Evolutionary conservation across 1,284 basidiomycete genomes (phyloP).

Genomic region (Leccinum cinnamomeum): DNA sequence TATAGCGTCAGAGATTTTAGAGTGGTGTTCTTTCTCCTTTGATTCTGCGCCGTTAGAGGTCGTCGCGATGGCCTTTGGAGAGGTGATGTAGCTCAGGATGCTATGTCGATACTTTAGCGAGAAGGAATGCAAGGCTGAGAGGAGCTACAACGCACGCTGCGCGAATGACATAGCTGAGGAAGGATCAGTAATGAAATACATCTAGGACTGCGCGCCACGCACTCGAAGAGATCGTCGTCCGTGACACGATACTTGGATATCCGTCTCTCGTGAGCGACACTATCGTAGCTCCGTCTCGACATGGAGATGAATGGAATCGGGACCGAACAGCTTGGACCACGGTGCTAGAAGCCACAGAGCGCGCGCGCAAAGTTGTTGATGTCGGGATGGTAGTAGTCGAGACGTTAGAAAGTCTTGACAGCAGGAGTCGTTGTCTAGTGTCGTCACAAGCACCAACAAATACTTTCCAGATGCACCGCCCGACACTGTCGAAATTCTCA

Average conservation of each 20-base stretch:
- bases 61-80: constrained; percentile 50
- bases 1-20: constrained; percentile 61
- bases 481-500: background rate
- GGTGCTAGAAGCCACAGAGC: constrained; percentile 1
- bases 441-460: constrained; percentile 25
- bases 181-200: constrained; percentile 17
- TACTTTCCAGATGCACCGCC: constrained; percentile 2
- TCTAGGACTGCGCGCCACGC: constrained; percentile 23
- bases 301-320: constrained; percentile 32
- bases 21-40: constrained; percentile 61
- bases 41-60: constrained; percentile 42
- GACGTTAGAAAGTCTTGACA: background rate
- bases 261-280: constrained; percentile 64
- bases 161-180: constrained; percentile 67
- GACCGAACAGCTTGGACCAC: constrained; percentile 4
- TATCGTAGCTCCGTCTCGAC: constrained; percentile 71
- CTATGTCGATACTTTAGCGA: constrained; percentile 38
- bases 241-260: constrained; percentile 72
- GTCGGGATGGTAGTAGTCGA: background rate
- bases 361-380: background rate
- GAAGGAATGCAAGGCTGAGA: constrained; percentile 9
- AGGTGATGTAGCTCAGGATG: constrained; percentile 66
- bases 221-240: constrained; percentile 84
- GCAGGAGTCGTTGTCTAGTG: background rate
- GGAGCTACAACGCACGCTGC: constrained; percentile 59